These are phyloP conservation scores for Funneliformis geosporum DNA, from an alignment of 192 early-diverging fungal species.

Conservation along the genomic window DNA sequence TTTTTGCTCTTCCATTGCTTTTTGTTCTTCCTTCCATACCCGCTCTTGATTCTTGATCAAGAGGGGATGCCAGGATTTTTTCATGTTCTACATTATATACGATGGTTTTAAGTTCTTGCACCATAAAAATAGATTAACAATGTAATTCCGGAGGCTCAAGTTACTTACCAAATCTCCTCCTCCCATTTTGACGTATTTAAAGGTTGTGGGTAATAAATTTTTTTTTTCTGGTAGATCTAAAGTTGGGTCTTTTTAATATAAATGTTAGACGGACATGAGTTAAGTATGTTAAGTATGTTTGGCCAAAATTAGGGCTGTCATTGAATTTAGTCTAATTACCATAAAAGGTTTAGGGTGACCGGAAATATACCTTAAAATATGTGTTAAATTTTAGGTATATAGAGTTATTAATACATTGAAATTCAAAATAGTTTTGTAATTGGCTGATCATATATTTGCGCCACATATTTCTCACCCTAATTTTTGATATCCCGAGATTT, in stretches of 20 bases:
- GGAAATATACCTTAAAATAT: too few species aligned
- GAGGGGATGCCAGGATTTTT: constrained; percentile 97
- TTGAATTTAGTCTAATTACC: neutral
- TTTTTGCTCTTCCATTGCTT: constrained; percentile 81
- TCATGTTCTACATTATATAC: constrained; percentile 65
- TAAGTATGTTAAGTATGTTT: too few species aligned
- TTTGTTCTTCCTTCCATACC: constrained; percentile 83
- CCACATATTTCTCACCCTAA: too few species aligned
- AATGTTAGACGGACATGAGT: neutral
- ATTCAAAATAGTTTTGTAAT: too few species aligned
- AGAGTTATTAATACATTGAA: too few species aligned
- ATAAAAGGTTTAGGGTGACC: neutral
- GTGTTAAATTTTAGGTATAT: too few species aligned
- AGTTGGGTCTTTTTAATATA: neutral
- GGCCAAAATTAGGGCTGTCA: neutral
- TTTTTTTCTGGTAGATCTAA: neutral
- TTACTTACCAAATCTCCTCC: constrained; percentile 52
- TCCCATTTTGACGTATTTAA: constrained; percentile 44
- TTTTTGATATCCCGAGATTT: too few species aligned
- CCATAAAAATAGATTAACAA: neutral
- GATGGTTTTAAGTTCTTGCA: neutral
- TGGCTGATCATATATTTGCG: too few species aligned
- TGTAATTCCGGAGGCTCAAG: neutral
- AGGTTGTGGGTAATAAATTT: neutral
- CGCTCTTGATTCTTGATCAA: constrained; percentile 91